Base-by-base conservation (phyloP, 345 rosid species). In the Eutrema japonicum region DNA sequence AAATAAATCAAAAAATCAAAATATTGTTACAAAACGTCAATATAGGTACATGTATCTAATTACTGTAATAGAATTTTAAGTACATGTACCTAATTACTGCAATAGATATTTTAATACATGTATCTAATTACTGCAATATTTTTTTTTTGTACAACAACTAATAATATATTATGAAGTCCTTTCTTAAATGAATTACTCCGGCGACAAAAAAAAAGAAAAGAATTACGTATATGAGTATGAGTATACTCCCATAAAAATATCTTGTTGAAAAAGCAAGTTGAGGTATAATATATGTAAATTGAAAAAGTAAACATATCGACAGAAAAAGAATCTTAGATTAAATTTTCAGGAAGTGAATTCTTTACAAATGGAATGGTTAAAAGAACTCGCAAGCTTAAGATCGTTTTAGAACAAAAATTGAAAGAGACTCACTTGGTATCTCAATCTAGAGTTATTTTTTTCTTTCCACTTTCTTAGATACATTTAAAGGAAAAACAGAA, bases 391-490 rank as follows among this genome's bases (percentile, higher is more conserved):
- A 35, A 32, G 35, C 5, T 32, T 3, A 32, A 49, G 46, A 72
- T 53, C 14, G 13, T 66, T 22, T 18, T 61, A 59, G 53, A 72
- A 53, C 52, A 63, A 73, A 73, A 68, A 53, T 36, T 38, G 58
- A 55, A 40, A 48, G 43, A 52, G 37, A 59, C 77, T 66, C 29
- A 35, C 33, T 58, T 84, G 85, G 16, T 87, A 85, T 78, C 81
- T 88, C 3, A 86, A 83, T 35, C 85, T 75, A 12, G 63, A 75
- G 74, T 69, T 52, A 68, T 75, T 67, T 75, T 16, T 67, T 35
- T 70, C 30, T 65, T 56, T 51, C 56, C 33, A 81, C 54, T 83
- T 70, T 12, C 71, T 43, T 37, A 10, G 58, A 49, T 38, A 47
- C 58, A 45, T 30, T 38, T 10, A 37, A 75, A 38, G 3, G 11